These are phyloP conservation scores for Gaillardinia entomophila DNA, from an alignment of 805 yeast genomes.

Conservation along the genomic window DNA sequence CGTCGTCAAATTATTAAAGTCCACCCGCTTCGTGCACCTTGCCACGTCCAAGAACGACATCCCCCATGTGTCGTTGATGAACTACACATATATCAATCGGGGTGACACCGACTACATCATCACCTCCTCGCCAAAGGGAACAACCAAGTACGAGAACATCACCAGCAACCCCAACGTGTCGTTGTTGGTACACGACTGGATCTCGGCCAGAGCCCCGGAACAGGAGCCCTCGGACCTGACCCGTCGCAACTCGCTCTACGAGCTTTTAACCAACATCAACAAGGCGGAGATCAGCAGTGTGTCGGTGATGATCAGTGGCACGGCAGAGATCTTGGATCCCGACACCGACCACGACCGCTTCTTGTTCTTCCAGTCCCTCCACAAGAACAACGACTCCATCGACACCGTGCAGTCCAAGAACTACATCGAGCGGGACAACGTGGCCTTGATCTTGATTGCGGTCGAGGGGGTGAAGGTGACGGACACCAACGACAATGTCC, in stretches of 20 bases:
- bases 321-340: conserved; percentile 46
- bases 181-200: conserved; percentile 86
- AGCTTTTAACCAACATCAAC: conserved; percentile 68
- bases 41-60: conserved; percentile 71
- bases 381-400: conserved; percentile 58
- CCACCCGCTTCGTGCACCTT: conserved; percentile 70
- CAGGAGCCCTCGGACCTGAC: conserved; percentile 1
- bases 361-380: conserved; percentile 54
- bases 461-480: conserved; percentile 71
- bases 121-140: conserved; percentile 63
- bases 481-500: conserved; percentile 63
- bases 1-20: conserved; percentile 41
- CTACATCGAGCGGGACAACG: conserved; percentile 47
- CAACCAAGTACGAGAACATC: conserved; percentile 73
- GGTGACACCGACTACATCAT: conserved; percentile 49
- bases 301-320: conserved; percentile 77
- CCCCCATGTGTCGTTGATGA: conserved; percentile 92
- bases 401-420: conserved; percentile 59
- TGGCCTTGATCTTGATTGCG: conserved; percentile 60
- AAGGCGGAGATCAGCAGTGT: conserved; percentile 74
- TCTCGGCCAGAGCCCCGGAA: conserved; percentile 45
- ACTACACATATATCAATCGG: conserved; percentile 59
- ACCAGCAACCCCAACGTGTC: conserved; percentile 71
- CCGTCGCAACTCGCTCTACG: conserved; percentile 22
- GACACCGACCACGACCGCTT: conserved; percentile 42